These are phyloP conservation scores for Nemania diffusa DNA, from an alignment of 2,329 filamentous ascomycete species.

Conservation along the genomic window DNA sequence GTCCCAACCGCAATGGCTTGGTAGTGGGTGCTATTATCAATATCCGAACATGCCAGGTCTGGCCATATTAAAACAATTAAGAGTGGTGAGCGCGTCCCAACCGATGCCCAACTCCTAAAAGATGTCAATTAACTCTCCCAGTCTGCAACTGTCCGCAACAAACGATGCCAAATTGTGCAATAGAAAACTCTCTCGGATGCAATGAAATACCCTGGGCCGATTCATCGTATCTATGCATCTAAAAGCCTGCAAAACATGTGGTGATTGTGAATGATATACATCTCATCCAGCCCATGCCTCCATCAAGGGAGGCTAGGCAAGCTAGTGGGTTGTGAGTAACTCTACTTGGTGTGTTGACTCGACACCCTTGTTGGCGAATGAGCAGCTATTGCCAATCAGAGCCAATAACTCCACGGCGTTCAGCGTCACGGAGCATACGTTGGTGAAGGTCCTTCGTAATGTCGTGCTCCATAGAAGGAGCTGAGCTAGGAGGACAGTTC, in stretches of 20 bases:
- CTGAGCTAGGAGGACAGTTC: constrained; percentile 56
- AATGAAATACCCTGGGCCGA: constrained; percentile 43
- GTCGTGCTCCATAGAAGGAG: constrained; percentile 48
- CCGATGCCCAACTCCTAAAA: constrained; percentile 33
- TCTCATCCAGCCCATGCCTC: constrained; percentile 30
- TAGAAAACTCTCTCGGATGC: constrained; percentile 31
- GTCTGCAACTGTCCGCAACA: constrained; percentile 22
- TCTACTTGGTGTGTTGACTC: constrained; percentile 6
- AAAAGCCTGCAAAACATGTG: constrained; percentile 47
- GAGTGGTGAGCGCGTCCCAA: constrained; percentile 7
- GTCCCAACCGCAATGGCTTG: constrained; percentile 5
- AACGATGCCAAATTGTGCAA: constrained; percentile 31
- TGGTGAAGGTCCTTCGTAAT: constrained; percentile 46
- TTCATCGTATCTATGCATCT: constrained; percentile 48
- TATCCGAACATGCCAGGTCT: constrained; percentile 24
- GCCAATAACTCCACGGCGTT: constrained; percentile 48
- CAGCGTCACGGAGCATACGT: constrained; percentile 48
- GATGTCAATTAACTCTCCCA: constrained; percentile 25
- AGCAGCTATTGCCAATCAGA: constrained; percentile 45
- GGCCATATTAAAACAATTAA: constrained; percentile 30
- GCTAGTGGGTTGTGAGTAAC: not conserved
- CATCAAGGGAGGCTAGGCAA: constrained; percentile 25
- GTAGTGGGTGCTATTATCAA: constrained; percentile 20
- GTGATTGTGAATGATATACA: constrained; percentile 41
- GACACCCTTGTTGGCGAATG: not conserved